These are phyloP conservation scores for Lipomyces mesembrius DNA, from an alignment of 805 yeast genomes.

Conservation along the genomic window DNA sequence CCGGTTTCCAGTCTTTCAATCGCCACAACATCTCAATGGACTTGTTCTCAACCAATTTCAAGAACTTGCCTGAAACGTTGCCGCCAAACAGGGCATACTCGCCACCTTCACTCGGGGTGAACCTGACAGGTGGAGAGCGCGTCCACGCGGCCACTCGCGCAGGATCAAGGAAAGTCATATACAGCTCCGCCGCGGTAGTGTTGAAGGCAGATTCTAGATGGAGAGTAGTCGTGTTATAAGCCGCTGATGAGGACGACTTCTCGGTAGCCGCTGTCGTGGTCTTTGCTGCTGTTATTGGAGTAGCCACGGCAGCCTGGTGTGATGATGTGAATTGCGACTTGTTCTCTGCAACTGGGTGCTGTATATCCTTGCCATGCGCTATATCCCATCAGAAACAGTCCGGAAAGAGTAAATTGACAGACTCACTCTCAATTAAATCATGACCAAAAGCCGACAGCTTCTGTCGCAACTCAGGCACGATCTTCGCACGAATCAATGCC, in stretches of 20 bases:
- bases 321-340: conserved; percentile 61
- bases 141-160: conserved; percentile 90
- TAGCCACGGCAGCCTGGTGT: conserved; percentile 38
- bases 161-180: conserved; percentile 73
- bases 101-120: conserved; percentile 64
- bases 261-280: conserved; percentile 33
- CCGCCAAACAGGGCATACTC: conserved; percentile 82
- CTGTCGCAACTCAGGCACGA: conserved; percentile 73
- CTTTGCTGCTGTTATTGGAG: conserved; percentile 33
- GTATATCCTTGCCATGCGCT: conserved; percentile 82
- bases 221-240: conserved; percentile 79
- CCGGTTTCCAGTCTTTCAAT: conserved; percentile 84
- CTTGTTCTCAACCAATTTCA: conserved; percentile 61
- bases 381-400: background rate
- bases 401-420: conserved; percentile 28
- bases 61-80: conserved; percentile 72
- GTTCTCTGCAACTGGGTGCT: conserved; percentile 71
- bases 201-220: conserved; percentile 79
- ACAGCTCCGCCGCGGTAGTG: conserved; percentile 86
- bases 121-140: conserved; percentile 63
- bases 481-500: conserved; percentile 55
- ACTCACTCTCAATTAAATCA: conserved; percentile 62
- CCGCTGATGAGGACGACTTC: conserved; percentile 44
- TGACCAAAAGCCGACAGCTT: conserved; percentile 68
- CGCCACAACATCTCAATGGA: conserved; percentile 82